phyloP scores from a whole-genome alignment of 2,329 filamentous ascomycete genomes.

The Lachnellula occidentalis region DNA sequence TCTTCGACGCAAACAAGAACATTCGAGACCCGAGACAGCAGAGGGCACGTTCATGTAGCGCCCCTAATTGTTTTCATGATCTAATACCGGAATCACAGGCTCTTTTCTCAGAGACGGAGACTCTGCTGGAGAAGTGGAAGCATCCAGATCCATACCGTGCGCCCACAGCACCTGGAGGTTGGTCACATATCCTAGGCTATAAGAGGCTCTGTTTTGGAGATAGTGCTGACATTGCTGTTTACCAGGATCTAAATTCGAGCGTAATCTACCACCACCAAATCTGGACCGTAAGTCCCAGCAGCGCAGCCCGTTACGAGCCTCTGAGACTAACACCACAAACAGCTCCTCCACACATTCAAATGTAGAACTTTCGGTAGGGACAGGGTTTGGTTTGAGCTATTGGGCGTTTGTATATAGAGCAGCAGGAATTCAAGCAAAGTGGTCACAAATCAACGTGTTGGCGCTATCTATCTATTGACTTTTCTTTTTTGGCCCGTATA shows the following conservation, averaged over 20 bases:
- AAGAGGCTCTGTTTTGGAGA: background rate
- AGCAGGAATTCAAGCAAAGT: background rate
- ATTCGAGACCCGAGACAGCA: conserved; percentile 80
- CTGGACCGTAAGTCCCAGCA: conserved; percentile 64
- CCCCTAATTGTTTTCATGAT: background rate
- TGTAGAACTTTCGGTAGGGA: conserved; percentile 5
- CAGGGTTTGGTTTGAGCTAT: background rate
- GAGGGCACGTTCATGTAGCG: conserved; percentile 42
- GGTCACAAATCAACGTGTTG: background rate
- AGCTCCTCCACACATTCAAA: conserved; percentile 28
- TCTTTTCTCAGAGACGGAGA: conserved; percentile 81
- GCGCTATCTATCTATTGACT: background rate
- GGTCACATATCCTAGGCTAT: conserved; percentile 22
- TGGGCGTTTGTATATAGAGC: conserved; percentile 16
- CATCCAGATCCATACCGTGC: conserved; percentile 90
- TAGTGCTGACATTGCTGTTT: conserved; percentile 10
- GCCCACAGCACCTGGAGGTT: conserved; percentile 91
- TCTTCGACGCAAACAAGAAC: conserved; percentile 90
- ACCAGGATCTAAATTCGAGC: conserved; percentile 88
- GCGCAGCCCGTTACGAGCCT: background rate
- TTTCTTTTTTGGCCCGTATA: background rate
- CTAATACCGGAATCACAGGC: conserved; percentile 48
- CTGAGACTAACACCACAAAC: conserved; percentile 5
- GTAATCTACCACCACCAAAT: conserved; percentile 77
- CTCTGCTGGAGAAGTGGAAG: conserved; percentile 87